Evolutionary conservation across 306 rosid genomes (phyloP), one percentile per base, ranked within the genome.

Genomic region (Quercus berberidifolia): DNA sequence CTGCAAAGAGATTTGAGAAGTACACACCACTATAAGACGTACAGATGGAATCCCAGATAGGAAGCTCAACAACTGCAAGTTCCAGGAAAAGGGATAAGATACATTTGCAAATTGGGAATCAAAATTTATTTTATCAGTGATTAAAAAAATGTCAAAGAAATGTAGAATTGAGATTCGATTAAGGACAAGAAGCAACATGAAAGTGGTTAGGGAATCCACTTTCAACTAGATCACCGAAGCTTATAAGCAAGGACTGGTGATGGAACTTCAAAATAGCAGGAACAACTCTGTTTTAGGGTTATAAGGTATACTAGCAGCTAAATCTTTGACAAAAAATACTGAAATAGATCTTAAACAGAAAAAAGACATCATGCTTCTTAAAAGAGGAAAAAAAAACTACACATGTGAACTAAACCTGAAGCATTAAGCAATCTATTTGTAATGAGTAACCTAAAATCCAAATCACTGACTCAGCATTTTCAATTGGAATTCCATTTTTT

Each of bases 11-110:
- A 73, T 59, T 67, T 58, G 71, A 75, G 78, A 73, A 75, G 20
- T 38, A 71, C 97, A 73, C 90, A 95, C 99, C 99, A 93, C 99
- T 60, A 95, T 85, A 49, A 95, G 86, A 59, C 91, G 93, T 62
- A 93, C 93, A 41, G 93, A 85, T 79, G 99, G 91, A 82, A 95
- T 87, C 75, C 91, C 98, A 17, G 97, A 89, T 80, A 95, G 83
- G 89, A 85, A 85, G 92, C 93, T 95, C 89, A 95, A 76, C 84
- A 95, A 80, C 99, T 95, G 98, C 89, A 85, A 85, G 46, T 78
- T 76, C 58, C 77, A 86, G 73, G 83, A 75, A 58, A 84, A 38
- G 59, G 63, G 77, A 80, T 43, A 57, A 55, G 75, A 73, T 75
- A 78, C 43, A 68, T 83, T 73, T 73, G 77, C 79, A 80, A 74